A percentile compares a stretch with the other conserved stretches of the same genome.
These are phyloP conservation scores for Podaxis mareebaensis DNA, from an alignment of 768 basidiomycete genomes.

Conservation along the genomic window DNA sequence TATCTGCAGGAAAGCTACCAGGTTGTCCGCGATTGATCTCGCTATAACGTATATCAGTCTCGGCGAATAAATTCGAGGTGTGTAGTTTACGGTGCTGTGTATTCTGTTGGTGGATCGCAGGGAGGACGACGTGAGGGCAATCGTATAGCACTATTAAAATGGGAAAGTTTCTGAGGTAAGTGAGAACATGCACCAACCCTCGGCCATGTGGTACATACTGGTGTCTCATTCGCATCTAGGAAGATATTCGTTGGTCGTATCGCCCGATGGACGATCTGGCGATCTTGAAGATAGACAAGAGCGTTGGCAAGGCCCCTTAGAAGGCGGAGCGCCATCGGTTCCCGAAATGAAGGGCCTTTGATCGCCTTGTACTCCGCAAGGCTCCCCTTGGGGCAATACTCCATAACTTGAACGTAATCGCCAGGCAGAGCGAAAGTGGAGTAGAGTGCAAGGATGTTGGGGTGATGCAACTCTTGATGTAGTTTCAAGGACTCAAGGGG, in stretches of 20 bases:
- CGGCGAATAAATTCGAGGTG: background rate
- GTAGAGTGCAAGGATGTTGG: constrained; percentile 48
- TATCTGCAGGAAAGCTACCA: constrained; percentile 38
- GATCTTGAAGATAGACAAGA: constrained; percentile 42
- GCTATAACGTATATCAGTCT: constrained; percentile 24
- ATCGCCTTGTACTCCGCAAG: constrained; percentile 32
- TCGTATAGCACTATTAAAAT: constrained; percentile 38
- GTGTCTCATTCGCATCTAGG: constrained; percentile 36
- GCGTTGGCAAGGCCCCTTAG: constrained; percentile 41
- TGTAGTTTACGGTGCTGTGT: constrained; percentile 41
- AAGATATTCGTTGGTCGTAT: constrained; percentile 41
- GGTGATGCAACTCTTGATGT: constrained; percentile 48
- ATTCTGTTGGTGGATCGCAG: constrained; percentile 15
- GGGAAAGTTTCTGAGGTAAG: constrained; percentile 41
- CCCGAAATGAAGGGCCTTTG: constrained; percentile 26
- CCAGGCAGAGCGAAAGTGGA: constrained; percentile 35
- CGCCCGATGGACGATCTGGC: constrained; percentile 44
- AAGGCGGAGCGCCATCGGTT: constrained; percentile 38
- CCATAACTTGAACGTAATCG: constrained; percentile 40
- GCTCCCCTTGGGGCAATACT: constrained; percentile 44
- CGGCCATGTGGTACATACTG: constrained; percentile 31
- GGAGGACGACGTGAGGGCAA: constrained; percentile 26
- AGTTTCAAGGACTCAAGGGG: constrained; percentile 24
- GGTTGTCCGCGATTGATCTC: constrained; percentile 36
- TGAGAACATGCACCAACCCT: background rate